Base-by-base conservation (phyloP, 306 rosid species). In the Prunus dulcis region DNA sequence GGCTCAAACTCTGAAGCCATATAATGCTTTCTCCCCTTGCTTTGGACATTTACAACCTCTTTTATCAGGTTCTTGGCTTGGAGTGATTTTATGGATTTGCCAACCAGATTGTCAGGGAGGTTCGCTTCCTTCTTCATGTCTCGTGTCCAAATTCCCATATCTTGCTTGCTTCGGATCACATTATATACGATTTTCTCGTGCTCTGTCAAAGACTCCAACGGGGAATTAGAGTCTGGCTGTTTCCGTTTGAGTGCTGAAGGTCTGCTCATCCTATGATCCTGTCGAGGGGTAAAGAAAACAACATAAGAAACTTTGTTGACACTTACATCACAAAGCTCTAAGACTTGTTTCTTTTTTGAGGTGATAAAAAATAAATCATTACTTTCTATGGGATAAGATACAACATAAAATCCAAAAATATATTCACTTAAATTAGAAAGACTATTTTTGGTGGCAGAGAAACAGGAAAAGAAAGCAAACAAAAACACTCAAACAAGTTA, bases 1-100 rank as follows among this genome's bases (percentile, higher is more conserved):
- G 96, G 98, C 78, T 87, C 88, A 61, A 93, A 91, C 45, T 91
- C 93, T 12, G 80, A 27, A 9, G 91, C 91, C 86, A 93, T 81
- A 75, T 82, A 89, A 91, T 84, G 92, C 84, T 91, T 91, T 72
- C 78, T 88, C 51, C 87, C 88, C 83, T 84, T 93, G 76, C 82
- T 86, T 63, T 86, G 89, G 71, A 89, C 79, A 69, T 82, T 87
- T n/a, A 76, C 85, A 62, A 89, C 93, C 71, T 89, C 89, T 81
- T 89, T 90, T 77, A 91, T 86, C 74, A 88, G 71, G 27, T 80
- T 68, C 88, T 89, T 93, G 55, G 81, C 45, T 49, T 52, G 79
- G 66, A 93, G 98, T 23, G 74, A 38, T 81, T 86, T 88, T 17
- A 93, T 73, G 69, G 82, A 72, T 57, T 87, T 88, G 57, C 63